Evolutionary conservation across 2,329 filamentous ascomycete species (phyloP), one percentile per base, ranked within the genome.

Genomic region (Alternaria sp.): DNA sequence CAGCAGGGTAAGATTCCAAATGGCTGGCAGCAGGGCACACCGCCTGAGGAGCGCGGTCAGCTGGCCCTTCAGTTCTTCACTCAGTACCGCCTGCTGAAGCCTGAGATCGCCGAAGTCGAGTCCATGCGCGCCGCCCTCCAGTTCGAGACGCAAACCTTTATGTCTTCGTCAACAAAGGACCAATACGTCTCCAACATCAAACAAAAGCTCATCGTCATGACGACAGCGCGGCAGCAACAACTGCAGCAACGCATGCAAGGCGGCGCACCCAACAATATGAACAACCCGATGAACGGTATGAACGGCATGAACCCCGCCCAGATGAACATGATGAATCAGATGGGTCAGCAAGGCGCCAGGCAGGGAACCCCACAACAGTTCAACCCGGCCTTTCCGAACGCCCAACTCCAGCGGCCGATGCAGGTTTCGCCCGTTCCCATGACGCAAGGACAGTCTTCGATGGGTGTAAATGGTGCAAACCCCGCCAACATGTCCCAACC

Each of bases 351-450:
- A 48, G 68, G 63, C 34, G 70, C 66, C 14, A 63, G 75, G 6
- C 77, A 75, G 59, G 81, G 80, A 61, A 79, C 80, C 62, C 75
- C 79, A 32, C 79, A 79, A 54, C 81, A 81, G 54, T 79, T 81
- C 62, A 73, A 72, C 16, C 75, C 73, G 34, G 71, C 69, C 36
- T 84, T 85, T 60, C 79, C 82, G 12, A 78, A 78, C 51, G 79
- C 82, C 20, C 83, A 85, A 58, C 78, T 85, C 62, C 82, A 81
- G 55, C 81, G 81, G 22, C 82, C 77, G 24, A 81, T 85, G 79
- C 84, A 85, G 64, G 71, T 80, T 4, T 84, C 84, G 3, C 80
- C 83, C 0, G 82, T 86, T 44, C 76, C 78, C 24, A 78, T 77
- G 76, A 59, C 67, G 18, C 74, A 75, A 34, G 65, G 65, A 34